phyloP scores from a whole-genome alignment of 805 yeast species.

The Cyberlindnera samutprakarnensis region DNA sequence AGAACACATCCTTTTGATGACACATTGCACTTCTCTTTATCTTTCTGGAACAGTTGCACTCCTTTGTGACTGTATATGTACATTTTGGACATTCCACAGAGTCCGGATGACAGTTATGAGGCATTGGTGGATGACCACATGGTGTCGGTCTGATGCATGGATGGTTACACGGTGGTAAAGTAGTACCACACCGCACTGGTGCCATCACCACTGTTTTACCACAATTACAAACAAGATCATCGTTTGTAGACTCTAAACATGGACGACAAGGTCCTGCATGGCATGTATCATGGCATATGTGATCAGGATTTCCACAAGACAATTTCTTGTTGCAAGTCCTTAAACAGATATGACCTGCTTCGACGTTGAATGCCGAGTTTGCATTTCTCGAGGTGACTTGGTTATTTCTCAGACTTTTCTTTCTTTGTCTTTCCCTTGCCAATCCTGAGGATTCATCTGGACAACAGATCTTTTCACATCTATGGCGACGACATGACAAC shows the following conservation, averaged over 20 bases:
- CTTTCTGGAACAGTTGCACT: conserved; percentile 55
- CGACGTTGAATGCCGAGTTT: conserved; percentile 53
- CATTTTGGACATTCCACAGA: conserved; percentile 67
- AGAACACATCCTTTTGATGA: conserved; percentile 59
- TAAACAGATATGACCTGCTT: conserved; percentile 69
- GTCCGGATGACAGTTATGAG: conserved; percentile 72
- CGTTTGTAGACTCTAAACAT: conserved; percentile 73
- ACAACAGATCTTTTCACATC: conserved; percentile 67
- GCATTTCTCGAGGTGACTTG: conserved; percentile 22
- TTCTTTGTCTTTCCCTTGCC: conserved; percentile 36
- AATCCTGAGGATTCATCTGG: conserved; percentile 53
- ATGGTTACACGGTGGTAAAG: conserved; percentile 52
- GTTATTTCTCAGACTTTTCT: conserved; percentile 42
- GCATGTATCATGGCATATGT: conserved; percentile 61
- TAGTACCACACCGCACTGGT: conserved; percentile 80
- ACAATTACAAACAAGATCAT: conserved; percentile 74
- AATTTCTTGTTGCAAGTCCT: conserved; percentile 54
- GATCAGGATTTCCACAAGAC: conserved; percentile 51
- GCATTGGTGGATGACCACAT: conserved; percentile 69
- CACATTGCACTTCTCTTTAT: conserved; percentile 52
- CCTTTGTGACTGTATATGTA: conserved; percentile 48
- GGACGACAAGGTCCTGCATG: conserved; percentile 78
- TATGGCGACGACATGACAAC: conserved; percentile 75
- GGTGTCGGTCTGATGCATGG: conserved; percentile 49
- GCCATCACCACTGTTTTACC: conserved; percentile 73